phyloP scores from a whole-genome alignment of 192 early-diverging fungal species.

The Coemansia sp. region DNA sequence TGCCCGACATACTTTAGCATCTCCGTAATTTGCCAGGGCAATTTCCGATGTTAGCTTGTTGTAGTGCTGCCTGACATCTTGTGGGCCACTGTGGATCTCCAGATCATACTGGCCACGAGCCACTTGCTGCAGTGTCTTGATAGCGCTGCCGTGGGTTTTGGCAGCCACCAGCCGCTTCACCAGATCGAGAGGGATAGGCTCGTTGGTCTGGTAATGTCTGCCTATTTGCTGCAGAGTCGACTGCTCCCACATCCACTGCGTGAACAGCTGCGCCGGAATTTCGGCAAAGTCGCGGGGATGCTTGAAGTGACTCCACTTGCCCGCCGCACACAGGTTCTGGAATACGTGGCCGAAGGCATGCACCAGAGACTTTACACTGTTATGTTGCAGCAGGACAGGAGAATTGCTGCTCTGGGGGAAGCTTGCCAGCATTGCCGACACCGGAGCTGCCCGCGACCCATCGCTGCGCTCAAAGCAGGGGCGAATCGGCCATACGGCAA shows the following conservation, averaged over 20 bases:
- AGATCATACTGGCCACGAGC: constrained; percentile 71
- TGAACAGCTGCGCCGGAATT: constrained; percentile 78
- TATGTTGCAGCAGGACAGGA: constrained; percentile 71
- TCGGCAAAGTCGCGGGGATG: constrained; percentile 79
- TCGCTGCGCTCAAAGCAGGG: constrained; percentile 13
- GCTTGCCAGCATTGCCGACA: constrained; percentile 61
- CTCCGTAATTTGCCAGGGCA: constrained; percentile 18
- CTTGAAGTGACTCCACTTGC: constrained; percentile 60
- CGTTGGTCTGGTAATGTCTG: constrained; percentile 64
- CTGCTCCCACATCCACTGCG: constrained; percentile 67
- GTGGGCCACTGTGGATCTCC: constrained; percentile 58
- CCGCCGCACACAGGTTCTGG: constrained; percentile 61
- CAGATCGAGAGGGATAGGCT: constrained; percentile 63
- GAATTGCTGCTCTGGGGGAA: constrained; percentile 57
- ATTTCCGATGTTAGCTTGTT: constrained; percentile 29
- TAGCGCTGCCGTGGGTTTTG: constrained; percentile 64
- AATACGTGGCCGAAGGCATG: constrained; percentile 76
- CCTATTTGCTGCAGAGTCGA: constrained; percentile 51
- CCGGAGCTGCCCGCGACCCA: constrained; percentile 55
- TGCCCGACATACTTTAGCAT: constrained; percentile 28
- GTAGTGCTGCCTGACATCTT: constrained; percentile 28
- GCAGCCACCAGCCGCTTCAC: constrained; percentile 59
- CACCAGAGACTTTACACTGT: constrained; percentile 70
- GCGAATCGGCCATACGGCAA: constrained; percentile 55
- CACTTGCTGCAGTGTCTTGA: constrained; percentile 64